phyloP scores from a whole-genome alignment of 768 basidiomycete genomes.

The Phylloporus sp. region DNA sequence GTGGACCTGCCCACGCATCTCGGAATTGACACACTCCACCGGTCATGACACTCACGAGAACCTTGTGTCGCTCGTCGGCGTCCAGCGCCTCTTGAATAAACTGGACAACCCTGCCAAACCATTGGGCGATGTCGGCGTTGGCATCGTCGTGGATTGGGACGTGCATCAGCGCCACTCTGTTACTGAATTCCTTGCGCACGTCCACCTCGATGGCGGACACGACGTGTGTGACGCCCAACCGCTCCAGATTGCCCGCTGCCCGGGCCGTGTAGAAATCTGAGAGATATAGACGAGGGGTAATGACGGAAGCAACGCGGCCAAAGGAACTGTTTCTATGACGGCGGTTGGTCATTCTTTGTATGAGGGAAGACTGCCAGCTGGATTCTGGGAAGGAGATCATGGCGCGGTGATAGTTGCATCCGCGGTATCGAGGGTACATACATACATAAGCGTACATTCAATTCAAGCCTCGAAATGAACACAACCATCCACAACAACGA shows the following conservation, averaged over 20 bases:
- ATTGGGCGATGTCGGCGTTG: conserved; percentile 38
- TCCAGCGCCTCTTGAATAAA: conserved; percentile 49
- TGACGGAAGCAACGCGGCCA: conserved; percentile 27
- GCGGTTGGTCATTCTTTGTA: conserved; percentile 15
- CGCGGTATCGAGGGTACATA: too few relatives aligned
- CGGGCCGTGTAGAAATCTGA: conserved; percentile 57
- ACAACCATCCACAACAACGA: conserved; percentile 19
- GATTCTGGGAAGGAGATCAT: conserved; percentile 32
- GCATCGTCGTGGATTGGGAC: conserved; percentile 44
- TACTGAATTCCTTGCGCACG: conserved; percentile 19
- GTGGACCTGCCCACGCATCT: conserved; percentile 50
- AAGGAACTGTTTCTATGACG: conserved; percentile 7
- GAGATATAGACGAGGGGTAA: conserved; percentile 54
- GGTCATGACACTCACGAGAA: conserved; percentile 44
- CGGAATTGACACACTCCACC: neutral
- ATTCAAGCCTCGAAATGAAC: neutral
- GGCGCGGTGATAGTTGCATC: conserved; percentile 1
- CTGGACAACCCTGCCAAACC: conserved; percentile 45
- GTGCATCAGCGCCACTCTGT: conserved; percentile 43
- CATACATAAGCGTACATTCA: conserved; percentile 1
- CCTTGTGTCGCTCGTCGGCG: conserved; percentile 38
- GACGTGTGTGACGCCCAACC: conserved; percentile 69
- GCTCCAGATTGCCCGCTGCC: conserved; percentile 41
- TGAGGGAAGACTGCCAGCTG: conserved; percentile 28
- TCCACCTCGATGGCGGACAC: conserved; percentile 56